These are phyloP conservation scores for Chernovozyma aurita DNA, from an alignment of 1,139 yeast genomes.

Conservation along the genomic window DNA sequence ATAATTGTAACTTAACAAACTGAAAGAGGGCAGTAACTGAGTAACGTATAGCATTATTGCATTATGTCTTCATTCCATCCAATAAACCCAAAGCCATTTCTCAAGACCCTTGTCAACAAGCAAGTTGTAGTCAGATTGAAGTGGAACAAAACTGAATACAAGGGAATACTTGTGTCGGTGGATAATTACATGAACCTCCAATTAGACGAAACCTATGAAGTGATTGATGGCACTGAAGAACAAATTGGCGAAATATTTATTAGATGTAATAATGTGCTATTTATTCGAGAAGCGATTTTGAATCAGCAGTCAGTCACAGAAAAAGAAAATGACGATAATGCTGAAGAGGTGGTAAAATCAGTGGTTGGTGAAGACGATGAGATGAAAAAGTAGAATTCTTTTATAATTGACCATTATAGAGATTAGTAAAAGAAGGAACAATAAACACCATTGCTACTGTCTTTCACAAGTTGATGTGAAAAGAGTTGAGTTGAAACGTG, in stretches of 20 bases:
- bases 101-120: conserved; percentile 67
- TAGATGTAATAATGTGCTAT: conserved; percentile 75
- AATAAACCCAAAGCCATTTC: conserved; percentile 85
- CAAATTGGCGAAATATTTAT: conserved; percentile 85
- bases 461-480: no score
- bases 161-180: conserved; percentile 72
- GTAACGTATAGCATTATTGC: no score
- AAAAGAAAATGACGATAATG: background rate
- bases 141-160: conserved; percentile 90
- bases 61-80: conserved; percentile 54
- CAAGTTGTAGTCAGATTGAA: conserved; percentile 81
- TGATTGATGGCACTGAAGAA: conserved; percentile 36
- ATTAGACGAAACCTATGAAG: conserved; percentile 66
- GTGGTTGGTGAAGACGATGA: background rate
- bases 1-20: no score
- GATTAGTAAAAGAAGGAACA: no score
- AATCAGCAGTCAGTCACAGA: background rate
- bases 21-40: no score
- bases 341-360: conserved; percentile 5
- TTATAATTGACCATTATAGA: no score
- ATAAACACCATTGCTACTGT: no score
- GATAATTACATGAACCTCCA: conserved; percentile 94
- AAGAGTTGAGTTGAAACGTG: no score
- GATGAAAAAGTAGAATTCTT: conserved; percentile 1
- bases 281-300: conserved; percentile 39